Evolutionary conservation across 139 green algal genomes (phyloP).

Genomic region (Auxenochlorella pyrenoidosa): DNA sequence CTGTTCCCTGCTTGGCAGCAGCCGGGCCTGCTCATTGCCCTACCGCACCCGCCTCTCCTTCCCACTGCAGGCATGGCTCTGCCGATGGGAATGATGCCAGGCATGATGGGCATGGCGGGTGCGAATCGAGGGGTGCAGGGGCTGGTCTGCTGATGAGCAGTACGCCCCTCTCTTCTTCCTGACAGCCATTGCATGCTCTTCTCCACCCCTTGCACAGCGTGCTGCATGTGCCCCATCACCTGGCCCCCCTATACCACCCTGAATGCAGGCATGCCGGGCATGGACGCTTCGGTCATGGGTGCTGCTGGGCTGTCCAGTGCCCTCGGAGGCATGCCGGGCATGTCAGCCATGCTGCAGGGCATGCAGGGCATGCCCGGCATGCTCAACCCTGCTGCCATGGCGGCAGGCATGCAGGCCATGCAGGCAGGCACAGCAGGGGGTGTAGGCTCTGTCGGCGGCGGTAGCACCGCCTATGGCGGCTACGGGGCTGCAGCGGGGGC

Average conservation of each 20-base stretch:
- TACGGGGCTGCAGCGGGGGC: background rate
- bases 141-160: no score
- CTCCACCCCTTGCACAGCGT: background rate
- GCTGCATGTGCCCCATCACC: no score
- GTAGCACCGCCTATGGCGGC: background rate
- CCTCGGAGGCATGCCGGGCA: background rate
- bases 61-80: slow-evolving; percentile 11
- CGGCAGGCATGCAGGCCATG: background rate
- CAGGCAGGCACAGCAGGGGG: background rate
- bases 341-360: background rate
- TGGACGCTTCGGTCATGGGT: slow-evolving; percentile 5
- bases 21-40: background rate
- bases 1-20: background rate
- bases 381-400: background rate
- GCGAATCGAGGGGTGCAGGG: no score
- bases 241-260: no score
- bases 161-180: no score
- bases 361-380: no score
- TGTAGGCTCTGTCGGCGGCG: background rate
- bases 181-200: background rate
- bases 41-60: background rate
- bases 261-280: background rate
- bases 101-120: slow-evolving; percentile 16
- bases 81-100: slow-evolving; percentile 1
- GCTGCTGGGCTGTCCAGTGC: background rate